Conservation (phyloP, 2,329 filamentous ascomycete genomes). For the Fusarium newnesense region DNA sequence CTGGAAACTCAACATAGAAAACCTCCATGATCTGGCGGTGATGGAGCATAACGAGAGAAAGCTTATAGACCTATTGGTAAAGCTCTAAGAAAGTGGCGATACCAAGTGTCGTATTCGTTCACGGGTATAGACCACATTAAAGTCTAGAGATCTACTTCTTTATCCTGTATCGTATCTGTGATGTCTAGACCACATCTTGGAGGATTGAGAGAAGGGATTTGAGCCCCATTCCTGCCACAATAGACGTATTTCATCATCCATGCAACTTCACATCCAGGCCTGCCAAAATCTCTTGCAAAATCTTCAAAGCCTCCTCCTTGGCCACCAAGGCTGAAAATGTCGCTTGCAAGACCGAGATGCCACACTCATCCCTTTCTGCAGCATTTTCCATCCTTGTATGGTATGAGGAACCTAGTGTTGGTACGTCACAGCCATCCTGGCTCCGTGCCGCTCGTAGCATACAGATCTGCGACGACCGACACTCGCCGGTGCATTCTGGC, state of each 20-base stretch:
- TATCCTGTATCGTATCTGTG: background rate
- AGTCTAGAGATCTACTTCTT: background rate
- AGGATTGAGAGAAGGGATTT: background rate
- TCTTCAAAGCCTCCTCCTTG: slow-evolving; percentile 40
- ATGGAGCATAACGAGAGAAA: background rate
- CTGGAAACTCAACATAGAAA: background rate
- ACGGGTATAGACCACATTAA: background rate
- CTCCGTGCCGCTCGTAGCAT: slow-evolving; percentile 61
- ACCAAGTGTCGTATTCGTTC: background rate
- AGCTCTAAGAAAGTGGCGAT: background rate
- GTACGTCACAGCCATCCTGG: slow-evolving; percentile 61
- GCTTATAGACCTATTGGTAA: background rate
- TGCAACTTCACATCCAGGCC: slow-evolving; percentile 11
- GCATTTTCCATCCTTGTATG: slow-evolving; percentile 44
- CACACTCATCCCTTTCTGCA: slow-evolving; percentile 45
- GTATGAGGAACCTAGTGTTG: slow-evolving; percentile 48
- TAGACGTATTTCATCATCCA: background rate
- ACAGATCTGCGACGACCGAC: slow-evolving; percentile 60
- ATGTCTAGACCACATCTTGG: background rate
- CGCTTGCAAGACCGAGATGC: slow-evolving; percentile 43
- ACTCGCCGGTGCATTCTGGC: slow-evolving; percentile 54
- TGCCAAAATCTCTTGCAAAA: slow-evolving; percentile 34
- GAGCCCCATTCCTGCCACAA: background rate
- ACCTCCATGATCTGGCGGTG: background rate
- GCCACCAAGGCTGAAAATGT: slow-evolving; percentile 42